These are phyloP conservation scores for Penicillium fimorum DNA, from an alignment of 495 filamentous ascomycete species.

Conservation along the genomic window DNA sequence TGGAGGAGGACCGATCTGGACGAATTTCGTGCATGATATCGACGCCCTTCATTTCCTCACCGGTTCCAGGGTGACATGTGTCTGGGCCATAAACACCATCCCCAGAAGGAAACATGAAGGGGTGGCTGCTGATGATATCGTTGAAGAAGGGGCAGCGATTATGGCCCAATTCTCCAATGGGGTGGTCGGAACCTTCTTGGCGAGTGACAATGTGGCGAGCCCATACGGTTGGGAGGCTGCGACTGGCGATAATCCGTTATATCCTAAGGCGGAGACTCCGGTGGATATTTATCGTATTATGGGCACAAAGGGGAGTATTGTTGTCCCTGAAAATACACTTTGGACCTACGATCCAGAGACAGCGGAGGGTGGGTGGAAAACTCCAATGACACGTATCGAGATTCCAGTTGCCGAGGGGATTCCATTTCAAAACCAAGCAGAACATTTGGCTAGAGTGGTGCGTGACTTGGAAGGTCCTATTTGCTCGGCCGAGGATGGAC, in stretches of 20 bases:
- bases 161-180: slow-evolving; percentile 15
- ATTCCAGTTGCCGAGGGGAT: background rate
- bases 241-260: slow-evolving; percentile 16
- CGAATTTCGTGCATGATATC: slow-evolving; percentile 19
- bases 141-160: slow-evolving; percentile 15
- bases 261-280: slow-evolving; percentile 5
- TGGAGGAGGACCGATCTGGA: slow-evolving; percentile 17
- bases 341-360: slow-evolving; percentile 10
- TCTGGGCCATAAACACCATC: slow-evolving; percentile 7
- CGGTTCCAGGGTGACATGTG: slow-evolving; percentile 5
- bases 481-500: slow-evolving; percentile 16
- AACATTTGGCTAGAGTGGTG: slow-evolving; percentile 12
- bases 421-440: slow-evolving; percentile 12
- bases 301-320: slow-evolving; percentile 12
- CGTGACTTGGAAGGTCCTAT: background rate
- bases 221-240: slow-evolving; percentile 20
- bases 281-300: slow-evolving; percentile 17
- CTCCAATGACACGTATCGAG: background rate
- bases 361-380: slow-evolving; percentile 9
- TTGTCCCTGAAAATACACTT: slow-evolving; percentile 5
- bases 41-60: slow-evolving; percentile 17
- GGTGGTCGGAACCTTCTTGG: slow-evolving; percentile 13
- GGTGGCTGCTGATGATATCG: background rate
- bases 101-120: background rate
- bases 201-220: slow-evolving; percentile 11